Base-by-base conservation (phyloP, 331 rosid species). In the Arachis monticola region DNA sequence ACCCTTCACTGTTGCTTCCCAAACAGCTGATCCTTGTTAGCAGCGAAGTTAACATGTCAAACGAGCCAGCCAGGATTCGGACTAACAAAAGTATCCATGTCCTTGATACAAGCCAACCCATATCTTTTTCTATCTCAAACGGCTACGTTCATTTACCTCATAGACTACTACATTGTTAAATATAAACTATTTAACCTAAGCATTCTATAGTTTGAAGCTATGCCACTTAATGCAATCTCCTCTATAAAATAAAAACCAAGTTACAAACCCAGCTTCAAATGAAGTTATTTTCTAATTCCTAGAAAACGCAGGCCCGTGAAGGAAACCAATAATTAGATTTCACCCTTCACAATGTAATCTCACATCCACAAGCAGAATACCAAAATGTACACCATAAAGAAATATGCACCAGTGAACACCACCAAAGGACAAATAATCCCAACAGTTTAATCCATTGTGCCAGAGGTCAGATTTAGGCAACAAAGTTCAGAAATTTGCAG, bases 1-100 rank as follows among this genome's bases (percentile, higher is more conserved):
- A 74, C 82, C 87, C 85, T 53, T 77, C 78, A 60, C 32, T 27
- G 79, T 72, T 67, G 78, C 78, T 55, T 81, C 82, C 56, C 70
- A 87, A 75, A 73, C 67, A 73, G 69, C 57, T 60, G 81, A 61
- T 60, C 65, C 74, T 60, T 46, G 13, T 14, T 48, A 81, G 76
- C 82, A 69, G 41, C 10, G 46, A 69, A 62, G 65, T 27, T 52
- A 68, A 72, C 62, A 57, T 65, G 72, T 72, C 77, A 75, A 51
- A 59, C 17, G 67, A 70, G 60, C 60, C 17, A 56, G 31, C 27
- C 60, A 55, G 32, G 11, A 1, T 56, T 56, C 8, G 2, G n/a
- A 58, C 63, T 27, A 27, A 27, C 40, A 8, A 30, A 58, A 58
- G 52, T 56, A 71, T 35, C 74, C 82, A 17, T 73, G 66, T 57